These are phyloP conservation scores for Laetiporus sulphureus DNA, from an alignment of 1,284 basidiomycete genomes.

Conservation along the genomic window DNA sequence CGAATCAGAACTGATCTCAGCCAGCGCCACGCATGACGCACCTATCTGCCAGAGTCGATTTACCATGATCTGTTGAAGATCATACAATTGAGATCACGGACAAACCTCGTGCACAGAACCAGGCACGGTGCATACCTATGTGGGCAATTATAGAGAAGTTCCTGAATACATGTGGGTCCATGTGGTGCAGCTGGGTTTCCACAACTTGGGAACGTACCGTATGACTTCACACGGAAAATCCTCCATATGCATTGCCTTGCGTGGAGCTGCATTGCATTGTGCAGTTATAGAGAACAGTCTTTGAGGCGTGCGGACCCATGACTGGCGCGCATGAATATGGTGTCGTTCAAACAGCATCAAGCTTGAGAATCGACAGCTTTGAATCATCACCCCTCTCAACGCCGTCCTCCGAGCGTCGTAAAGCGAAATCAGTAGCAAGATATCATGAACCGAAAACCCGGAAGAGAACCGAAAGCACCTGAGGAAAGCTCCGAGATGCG, in stretches of 20 bases:
- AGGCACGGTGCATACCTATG: slow-evolving; percentile 49
- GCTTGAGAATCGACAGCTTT: slow-evolving; percentile 33
- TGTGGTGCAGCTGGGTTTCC: neutral
- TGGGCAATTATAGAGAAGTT: slow-evolving; percentile 96
- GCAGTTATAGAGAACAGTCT: slow-evolving; percentile 29
- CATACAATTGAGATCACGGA: neutral
- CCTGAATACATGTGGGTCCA: slow-evolving; percentile 42
- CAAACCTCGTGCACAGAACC: neutral
- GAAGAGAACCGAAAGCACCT: no score
- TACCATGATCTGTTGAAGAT: slow-evolving; percentile 73
- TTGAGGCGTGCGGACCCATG: no score
- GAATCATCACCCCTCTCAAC: slow-evolving; percentile 23
- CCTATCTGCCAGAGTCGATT: slow-evolving; percentile 89
- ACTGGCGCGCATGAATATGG: slow-evolving; percentile 7
- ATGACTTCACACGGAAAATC: slow-evolving; percentile 73
- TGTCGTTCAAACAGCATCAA: slow-evolving; percentile 26
- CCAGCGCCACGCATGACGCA: slow-evolving; percentile 25
- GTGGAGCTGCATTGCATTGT: slow-evolving; percentile 18
- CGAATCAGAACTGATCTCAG: neutral
- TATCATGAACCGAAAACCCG: no score
- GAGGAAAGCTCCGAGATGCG: neutral
- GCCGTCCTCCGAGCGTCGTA: no score
- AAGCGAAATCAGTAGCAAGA: no score
- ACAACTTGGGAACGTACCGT: slow-evolving; percentile 39
- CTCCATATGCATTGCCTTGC: slow-evolving; percentile 46